Conservation (phyloP, 805 yeast genomes). For the Saccharomyces jurei region DNA sequence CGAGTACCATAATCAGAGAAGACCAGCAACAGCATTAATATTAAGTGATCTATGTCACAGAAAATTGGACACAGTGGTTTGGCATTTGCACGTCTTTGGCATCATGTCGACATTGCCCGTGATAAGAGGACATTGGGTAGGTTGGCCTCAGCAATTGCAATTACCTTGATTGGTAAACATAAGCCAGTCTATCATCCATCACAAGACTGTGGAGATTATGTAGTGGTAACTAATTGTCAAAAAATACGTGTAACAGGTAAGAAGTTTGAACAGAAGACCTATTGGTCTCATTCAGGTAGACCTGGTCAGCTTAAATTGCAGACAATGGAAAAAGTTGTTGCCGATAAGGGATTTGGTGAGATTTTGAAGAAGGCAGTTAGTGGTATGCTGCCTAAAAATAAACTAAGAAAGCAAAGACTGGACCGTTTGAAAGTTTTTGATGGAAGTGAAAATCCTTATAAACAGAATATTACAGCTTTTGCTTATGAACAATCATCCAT, state of each 20-base stretch:
- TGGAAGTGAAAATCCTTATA: conserved; percentile 82
- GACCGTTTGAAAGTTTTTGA: conserved; percentile 82
- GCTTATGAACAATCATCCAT: conserved; percentile 66
- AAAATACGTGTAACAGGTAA: conserved; percentile 77
- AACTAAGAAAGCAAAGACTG: conserved; percentile 66
- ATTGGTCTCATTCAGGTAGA: conserved; percentile 81
- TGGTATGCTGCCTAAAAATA: conserved; percentile 93
- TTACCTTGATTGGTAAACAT: conserved; percentile 90
- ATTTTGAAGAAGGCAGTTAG: conserved; percentile 79
- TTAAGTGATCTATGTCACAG: conserved; percentile 25
- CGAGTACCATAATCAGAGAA: background rate
- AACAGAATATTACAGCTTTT: conserved; percentile 72
- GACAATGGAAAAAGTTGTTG: conserved; percentile 70
- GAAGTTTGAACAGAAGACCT: conserved; percentile 69
- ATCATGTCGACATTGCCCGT: conserved; percentile 81
- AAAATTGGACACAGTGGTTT: conserved; percentile 46
- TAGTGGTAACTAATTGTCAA: conserved; percentile 89
- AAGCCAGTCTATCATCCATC: conserved; percentile 79
- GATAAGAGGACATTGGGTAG: conserved; percentile 88
- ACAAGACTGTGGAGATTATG: conserved; percentile 90
- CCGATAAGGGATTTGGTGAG: conserved; percentile 83
- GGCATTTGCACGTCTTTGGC: conserved; percentile 87
- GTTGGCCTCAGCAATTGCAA: conserved; percentile 81
- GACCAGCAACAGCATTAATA: background rate
- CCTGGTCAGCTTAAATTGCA: conserved; percentile 84